A percentile compares a stretch with the other conserved stretches of the same genome.
Evolutionary conservation across 192 early-diverging fungal genomes (phyloP).

Genomic region (Cetraspora pellucida): DNA sequence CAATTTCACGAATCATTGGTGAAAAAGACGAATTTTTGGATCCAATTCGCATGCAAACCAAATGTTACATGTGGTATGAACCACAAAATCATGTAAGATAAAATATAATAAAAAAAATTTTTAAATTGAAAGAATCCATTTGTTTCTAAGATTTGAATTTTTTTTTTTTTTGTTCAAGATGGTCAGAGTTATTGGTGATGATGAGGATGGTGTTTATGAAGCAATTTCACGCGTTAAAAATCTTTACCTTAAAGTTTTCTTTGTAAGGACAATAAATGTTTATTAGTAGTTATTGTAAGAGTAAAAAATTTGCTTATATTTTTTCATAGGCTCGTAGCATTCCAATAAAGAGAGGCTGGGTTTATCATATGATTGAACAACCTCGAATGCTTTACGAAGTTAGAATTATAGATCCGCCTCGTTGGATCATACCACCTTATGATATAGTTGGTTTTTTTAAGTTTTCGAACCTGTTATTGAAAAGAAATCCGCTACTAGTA

Average conservation of each 20-base stretch:
- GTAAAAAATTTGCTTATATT: not conserved
- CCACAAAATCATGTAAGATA: slow-evolving; percentile 19
- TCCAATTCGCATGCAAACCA: slow-evolving; percentile 41
- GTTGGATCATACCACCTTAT: not conserved
- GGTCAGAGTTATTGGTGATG: slow-evolving; percentile 29
- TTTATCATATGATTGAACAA: slow-evolving; percentile 20
- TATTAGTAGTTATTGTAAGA: not conserved
- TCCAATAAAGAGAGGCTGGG: slow-evolving; percentile 10
- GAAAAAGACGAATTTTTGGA: slow-evolving; percentile 41
- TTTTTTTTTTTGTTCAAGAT: slow-evolving; percentile 10
- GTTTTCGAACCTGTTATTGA: slow-evolving; percentile 19
- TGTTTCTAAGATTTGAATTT: too few species aligned
- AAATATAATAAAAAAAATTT: not conserved
- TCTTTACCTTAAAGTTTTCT: slow-evolving; percentile 40
- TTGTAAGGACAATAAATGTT: not conserved
- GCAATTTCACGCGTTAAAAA: slow-evolving; percentile 42
- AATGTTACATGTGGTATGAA: slow-evolving; percentile 45
- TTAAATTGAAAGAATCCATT: too few species aligned
- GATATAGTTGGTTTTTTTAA: not conserved
- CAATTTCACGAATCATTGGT: slow-evolving; percentile 37
- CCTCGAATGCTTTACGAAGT: not conserved
- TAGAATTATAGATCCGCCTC: not conserved
- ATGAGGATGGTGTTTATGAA: slow-evolving; percentile 20
- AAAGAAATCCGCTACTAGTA: not conserved
- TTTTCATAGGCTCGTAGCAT: not conserved